Base-by-base conservation (phyloP, 352 stramenopile genomes). In the Peronospora tabacina region DNA sequence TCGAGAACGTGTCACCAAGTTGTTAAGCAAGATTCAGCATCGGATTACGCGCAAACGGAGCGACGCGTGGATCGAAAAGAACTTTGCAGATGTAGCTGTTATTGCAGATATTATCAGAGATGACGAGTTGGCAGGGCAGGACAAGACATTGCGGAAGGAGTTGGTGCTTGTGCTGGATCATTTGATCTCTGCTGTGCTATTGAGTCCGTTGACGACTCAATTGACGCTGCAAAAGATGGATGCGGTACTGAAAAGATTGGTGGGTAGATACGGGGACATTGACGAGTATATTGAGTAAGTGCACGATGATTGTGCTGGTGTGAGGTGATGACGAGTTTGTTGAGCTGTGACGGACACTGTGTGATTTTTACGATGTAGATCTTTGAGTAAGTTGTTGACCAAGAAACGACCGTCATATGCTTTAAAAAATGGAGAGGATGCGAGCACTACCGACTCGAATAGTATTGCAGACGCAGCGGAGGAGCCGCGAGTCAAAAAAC, bases 91-190 rank as follows among this genome's bases (percentile, higher is more conserved):
- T 40, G 72, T 83, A 40, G 42, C 59, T 24, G 66, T 50, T 2
- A 55, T 87, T 30, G 66, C 67, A 5, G 43, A 49, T 5, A 43
- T 75, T 13, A 63, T 85, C 41, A 55, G 49, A 43, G 48, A 58
- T 30, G 58, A 56, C 11, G 39, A 32, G 10, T 66, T 66, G 26
- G 48, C 37, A 41, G 53, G 48, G 2, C 64, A 61, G 0, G 61
- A 77, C 20, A 79, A 75, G 50, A 35, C 47, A 2, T 57, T 84
- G 52, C 61, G 73, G 3, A 78, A 80, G 7, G 71, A 85, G 24
- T 43, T 85, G 35, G 72, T 82, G 55, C 61, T 87, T 16, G 67
- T 75, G 39, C 55, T 85, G 34, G 75, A 87, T 44, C 75, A 87
- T 37, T 68, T 85, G 40, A 76, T 84, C 58, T 87, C 75, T 16